Evolutionary conservation across 805 yeast genomes (phyloP).

Genomic region (Saccharomyces paradoxus): DNA sequence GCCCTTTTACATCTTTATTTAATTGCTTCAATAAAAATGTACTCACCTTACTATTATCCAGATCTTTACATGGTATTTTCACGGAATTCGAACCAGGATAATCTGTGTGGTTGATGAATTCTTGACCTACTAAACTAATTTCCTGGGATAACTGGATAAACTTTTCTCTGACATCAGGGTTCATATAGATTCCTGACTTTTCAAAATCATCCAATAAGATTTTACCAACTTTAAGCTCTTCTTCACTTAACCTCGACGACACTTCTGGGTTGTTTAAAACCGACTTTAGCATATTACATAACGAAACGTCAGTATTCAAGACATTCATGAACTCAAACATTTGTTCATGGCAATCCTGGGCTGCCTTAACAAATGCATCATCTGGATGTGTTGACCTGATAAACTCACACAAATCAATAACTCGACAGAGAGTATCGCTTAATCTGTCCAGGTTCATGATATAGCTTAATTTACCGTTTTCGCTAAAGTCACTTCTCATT

Average conservation of each 20-base stretch:
- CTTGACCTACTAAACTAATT: conserved; percentile 74
- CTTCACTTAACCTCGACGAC: conserved; percentile 41
- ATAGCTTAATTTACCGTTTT: conserved; percentile 40
- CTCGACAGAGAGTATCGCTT: conserved; percentile 84
- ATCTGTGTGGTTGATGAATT: conserved; percentile 39
- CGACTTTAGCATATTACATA: conserved; percentile 52
- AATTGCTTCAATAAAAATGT: conserved; percentile 20
- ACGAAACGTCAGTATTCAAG: conserved; percentile 71
- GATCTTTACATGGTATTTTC: conserved; percentile 17
- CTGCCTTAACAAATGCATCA: conserved; percentile 59
- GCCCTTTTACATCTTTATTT: conserved; percentile 33
- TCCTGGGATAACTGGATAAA: conserved; percentile 75
- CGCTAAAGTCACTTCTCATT: conserved; percentile 43
- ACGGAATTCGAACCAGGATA: conserved; percentile 13
- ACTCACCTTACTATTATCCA: conserved; percentile 15
- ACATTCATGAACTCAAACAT: conserved; percentile 92
- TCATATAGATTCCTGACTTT: conserved; percentile 82
- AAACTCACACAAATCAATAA: conserved; percentile 89
- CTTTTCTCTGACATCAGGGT: conserved; percentile 49
- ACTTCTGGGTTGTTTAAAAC: conserved; percentile 38
- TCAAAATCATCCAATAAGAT: conserved; percentile 77
- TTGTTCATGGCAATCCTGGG: conserved; percentile 78
- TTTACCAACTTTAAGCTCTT: conserved; percentile 77
- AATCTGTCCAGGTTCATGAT: conserved; percentile 69
- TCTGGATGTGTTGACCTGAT: conserved; percentile 83